Percentiles rank a stretch among this genome's conserved stretches.
These are phyloP conservation scores for Paraconiothyrium sp. DNA, from an alignment of 2,329 filamentous ascomycete species.

Conservation along the genomic window DNA sequence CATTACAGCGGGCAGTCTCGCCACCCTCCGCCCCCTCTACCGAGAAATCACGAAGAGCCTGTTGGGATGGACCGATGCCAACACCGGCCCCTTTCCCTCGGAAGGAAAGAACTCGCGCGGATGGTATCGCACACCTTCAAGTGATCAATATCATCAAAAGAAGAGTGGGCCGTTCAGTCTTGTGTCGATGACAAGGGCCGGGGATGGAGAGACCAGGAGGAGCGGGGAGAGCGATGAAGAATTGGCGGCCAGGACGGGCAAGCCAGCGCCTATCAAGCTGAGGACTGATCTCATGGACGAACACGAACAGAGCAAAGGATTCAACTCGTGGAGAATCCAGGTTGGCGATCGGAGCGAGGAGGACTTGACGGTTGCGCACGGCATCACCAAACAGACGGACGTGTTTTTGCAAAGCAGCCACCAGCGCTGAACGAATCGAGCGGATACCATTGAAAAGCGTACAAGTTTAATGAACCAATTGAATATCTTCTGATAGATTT, in stretches of 20 bases:
- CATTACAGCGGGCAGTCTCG: conserved; percentile 48
- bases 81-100: conserved; percentile 24
- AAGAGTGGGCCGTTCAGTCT: conserved; percentile 34
- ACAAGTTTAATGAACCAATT: background rate
- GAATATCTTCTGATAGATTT: background rate
- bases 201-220: conserved; percentile 25
- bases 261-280: conserved; percentile 36
- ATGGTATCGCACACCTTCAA: conserved; percentile 30
- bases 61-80: conserved; percentile 33
- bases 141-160: conserved; percentile 28
- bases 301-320: conserved; percentile 31
- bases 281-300: conserved; percentile 37
- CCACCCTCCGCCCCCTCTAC: conserved; percentile 49
- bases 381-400: conserved; percentile 41
- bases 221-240: conserved; percentile 26
- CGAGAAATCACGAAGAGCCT: conserved; percentile 30
- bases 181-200: conserved; percentile 32
- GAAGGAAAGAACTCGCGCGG: conserved; percentile 14
- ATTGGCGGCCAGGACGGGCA: conserved; percentile 34
- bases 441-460: background rate
- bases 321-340: conserved; percentile 42
- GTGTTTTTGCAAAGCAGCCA: conserved; percentile 30
- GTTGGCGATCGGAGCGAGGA: conserved; percentile 40
- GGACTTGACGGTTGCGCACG: conserved; percentile 25
- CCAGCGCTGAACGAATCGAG: background rate